Percentiles rank a stretch among this genome's conserved stretches.
Conservation (phyloP, 2,329 filamentous ascomycete genomes). For the Fusarium clavum region DNA sequence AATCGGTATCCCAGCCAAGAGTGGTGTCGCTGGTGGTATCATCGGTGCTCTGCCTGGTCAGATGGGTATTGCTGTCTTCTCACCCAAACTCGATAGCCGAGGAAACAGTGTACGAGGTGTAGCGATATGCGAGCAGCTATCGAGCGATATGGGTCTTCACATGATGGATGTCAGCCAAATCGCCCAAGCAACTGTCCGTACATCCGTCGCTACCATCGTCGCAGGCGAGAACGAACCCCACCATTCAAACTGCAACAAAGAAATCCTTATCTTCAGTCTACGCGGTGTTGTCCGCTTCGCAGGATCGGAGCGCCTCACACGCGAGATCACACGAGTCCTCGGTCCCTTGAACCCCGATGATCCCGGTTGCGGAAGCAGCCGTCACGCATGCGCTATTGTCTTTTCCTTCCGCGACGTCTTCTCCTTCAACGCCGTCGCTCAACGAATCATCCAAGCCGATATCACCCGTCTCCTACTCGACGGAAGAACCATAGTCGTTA, state of each 20-base stretch:
- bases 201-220: conserved; percentile 48
- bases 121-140: conserved; percentile 49
- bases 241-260: conserved; percentile 43
- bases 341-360: conserved; percentile 38
- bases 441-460: conserved; percentile 47
- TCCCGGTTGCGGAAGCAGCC: conserved; percentile 43
- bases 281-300: conserved; percentile 51
- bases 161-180: conserved; percentile 53
- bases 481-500: conserved; percentile 46
- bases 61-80: conserved; percentile 49
- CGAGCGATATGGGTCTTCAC: conserved; percentile 50
- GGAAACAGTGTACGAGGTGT: conserved; percentile 51
- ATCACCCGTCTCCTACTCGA: conserved; percentile 43
- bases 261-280: conserved; percentile 50
- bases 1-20: conserved; percentile 55
- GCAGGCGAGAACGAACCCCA: conserved; percentile 44
- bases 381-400: conserved; percentile 47
- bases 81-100: conserved; percentile 49
- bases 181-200: conserved; percentile 46
- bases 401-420: conserved; percentile 51
- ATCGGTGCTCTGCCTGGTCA: conserved; percentile 50
- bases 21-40: conserved; percentile 51
- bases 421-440: conserved; percentile 48
- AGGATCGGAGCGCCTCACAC: conserved; percentile 50
- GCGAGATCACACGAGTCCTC: conserved; percentile 48